Percentiles rank a stretch among this genome's conserved stretches.
Conservation (phyloP, 2,329 filamentous ascomycete genomes). For the Sclerotinia minor region DNA sequence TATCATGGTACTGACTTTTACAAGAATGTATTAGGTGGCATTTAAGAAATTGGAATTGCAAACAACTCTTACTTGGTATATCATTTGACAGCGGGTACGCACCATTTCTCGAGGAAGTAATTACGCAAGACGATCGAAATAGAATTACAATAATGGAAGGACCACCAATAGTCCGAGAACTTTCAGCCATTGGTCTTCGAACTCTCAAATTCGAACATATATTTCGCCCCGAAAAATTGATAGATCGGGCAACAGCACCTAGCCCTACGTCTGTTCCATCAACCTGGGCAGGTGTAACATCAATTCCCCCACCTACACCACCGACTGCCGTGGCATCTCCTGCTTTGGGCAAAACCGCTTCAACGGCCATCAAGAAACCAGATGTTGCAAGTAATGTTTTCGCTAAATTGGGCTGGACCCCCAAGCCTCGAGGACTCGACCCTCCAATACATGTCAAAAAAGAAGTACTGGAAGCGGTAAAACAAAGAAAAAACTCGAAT, state of each 20-base stretch:
- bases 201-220: slow-evolving; percentile 51
- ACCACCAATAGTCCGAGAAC: slow-evolving; percentile 51
- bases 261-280: slow-evolving; percentile 26
- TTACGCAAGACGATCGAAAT: slow-evolving; percentile 47
- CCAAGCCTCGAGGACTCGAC: slow-evolving; percentile 57
- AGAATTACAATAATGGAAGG: slow-evolving; percentile 58
- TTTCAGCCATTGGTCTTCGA: slow-evolving; percentile 49
- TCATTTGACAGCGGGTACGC: slow-evolving; percentile 63
- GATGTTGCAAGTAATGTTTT: slow-evolving; percentile 20
- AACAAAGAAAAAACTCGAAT: slow-evolving; percentile 53
- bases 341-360: slow-evolving; percentile 31
- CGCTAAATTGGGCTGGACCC: slow-evolving; percentile 48
- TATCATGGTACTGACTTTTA: slow-evolving; percentile 27
- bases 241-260: slow-evolving; percentile 43
- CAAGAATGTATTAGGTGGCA: slow-evolving; percentile 52
- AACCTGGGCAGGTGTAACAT: slow-evolving; percentile 41
- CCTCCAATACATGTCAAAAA: slow-evolving; percentile 50
- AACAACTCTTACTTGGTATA: slow-evolving; percentile 60
- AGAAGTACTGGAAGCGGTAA: slow-evolving; percentile 53
- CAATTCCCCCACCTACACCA: slow-evolving; percentile 32
- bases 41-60: slow-evolving; percentile 61
- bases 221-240: slow-evolving; percentile 56
- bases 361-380: slow-evolving; percentile 29
- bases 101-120: slow-evolving; percentile 57
- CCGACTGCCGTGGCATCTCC: slow-evolving; percentile 22